These are phyloP conservation scores for Saturnispora halmiae DNA, from an alignment of 805 yeast species.

Conservation along the genomic window DNA sequence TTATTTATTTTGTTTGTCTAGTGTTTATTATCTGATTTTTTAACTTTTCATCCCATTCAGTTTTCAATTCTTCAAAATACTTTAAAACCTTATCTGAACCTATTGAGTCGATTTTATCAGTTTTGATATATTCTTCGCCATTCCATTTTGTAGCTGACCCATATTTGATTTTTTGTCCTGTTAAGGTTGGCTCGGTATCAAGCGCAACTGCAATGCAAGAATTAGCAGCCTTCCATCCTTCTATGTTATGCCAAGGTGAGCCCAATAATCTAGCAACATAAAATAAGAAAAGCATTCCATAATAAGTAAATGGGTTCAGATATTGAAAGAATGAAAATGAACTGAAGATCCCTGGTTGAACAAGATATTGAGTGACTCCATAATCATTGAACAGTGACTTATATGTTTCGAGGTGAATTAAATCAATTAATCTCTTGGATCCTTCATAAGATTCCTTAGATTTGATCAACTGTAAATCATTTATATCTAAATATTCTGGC, in stretches of 20 bases:
- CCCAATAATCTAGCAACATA: constrained; percentile 77
- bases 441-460: constrained; percentile 78
- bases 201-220: constrained; percentile 68
- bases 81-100: constrained; percentile 60
- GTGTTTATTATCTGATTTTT: constrained; percentile 53
- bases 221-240: constrained; percentile 84
- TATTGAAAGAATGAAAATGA: constrained; percentile 71
- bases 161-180: constrained; percentile 42
- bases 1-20: constrained; percentile 18
- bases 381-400: constrained; percentile 35
- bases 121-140: constrained; percentile 58
- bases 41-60: constrained; percentile 68
- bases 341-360: constrained; percentile 91
- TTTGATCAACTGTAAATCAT: constrained; percentile 64
- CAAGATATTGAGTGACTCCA: constrained; percentile 63
- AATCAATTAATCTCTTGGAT: constrained; percentile 78
- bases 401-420: constrained; percentile 68
- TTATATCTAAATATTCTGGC: constrained; percentile 60
- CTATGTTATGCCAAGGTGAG: constrained; percentile 80
- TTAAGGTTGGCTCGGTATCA: constrained; percentile 37
- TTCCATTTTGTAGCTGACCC: constrained; percentile 64
- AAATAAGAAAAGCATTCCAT: constrained; percentile 79
- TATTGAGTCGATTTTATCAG: constrained; percentile 47
- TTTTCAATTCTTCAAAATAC: constrained; percentile 47
- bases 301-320: constrained; percentile 68